Base-by-base conservation (phyloP, 257 asterid species). In the Lycium ferocissimum region DNA sequence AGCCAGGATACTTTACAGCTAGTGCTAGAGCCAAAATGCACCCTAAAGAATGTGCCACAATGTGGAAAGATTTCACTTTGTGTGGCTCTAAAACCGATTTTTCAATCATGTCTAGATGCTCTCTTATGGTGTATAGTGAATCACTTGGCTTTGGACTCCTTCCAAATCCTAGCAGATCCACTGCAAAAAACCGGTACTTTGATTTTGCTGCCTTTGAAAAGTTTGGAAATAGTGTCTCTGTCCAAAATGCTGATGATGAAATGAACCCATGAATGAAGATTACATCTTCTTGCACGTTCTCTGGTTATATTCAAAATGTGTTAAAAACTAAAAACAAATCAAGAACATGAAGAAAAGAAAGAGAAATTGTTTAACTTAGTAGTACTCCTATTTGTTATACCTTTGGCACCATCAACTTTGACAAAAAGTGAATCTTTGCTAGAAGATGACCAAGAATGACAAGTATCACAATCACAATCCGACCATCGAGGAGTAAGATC, bases 1-100 rank as follows among this genome's bases (percentile, higher is more conserved):
- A 83, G 78, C 81, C 90, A 0, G 91, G 94, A 71, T 94, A 89
- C 72, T 94, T 95, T 22, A 93, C 96, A 0, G 99, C 96, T 2
- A 97, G 94, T 7, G 98, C 99, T 4, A 97, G 91, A 8, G 99
- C 99, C 86, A 97, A 86, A 65, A 97, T 92, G 94, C 99, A 95
- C 2, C 99, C 99, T 13, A 97, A 84, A 2, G 99, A 97, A 87
- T 97, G 99, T 0, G 99, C 99, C 58, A 97, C 99, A 40, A 97
- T 95, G 94, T 97, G 99, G 84, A 97, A 93, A 0, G 95, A 92
- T 70, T 92, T 95, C 13, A 97, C 98, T 2, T 89, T 91, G 88
- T 97, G 85, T 2, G 93, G 84, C 81, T 93, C 96, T 6, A 97
- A 63, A 12, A 95, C 98, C 0, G 98, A 97, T 35, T 82, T 91